A percentile compares a stretch with the other conserved stretches of the same genome.
These are phyloP conservation scores for Cordyceps farinosa DNA, from an alignment of 2,329 filamentous ascomycete species.

Conservation along the genomic window DNA sequence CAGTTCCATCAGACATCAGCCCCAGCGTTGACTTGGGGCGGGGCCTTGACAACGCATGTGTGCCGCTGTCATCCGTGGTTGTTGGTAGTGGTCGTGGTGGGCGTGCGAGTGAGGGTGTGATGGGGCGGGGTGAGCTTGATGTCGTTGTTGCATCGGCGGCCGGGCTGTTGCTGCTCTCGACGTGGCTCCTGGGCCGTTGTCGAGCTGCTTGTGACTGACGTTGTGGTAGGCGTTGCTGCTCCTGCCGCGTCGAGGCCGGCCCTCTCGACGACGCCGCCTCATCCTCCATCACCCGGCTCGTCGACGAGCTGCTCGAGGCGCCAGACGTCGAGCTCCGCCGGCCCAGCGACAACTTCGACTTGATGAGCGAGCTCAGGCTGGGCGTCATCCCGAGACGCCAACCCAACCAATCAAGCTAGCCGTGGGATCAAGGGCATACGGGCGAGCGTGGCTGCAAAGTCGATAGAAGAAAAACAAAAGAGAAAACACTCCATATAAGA, in stretches of 20 bases:
- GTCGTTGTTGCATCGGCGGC: neutral
- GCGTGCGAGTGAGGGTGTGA: neutral
- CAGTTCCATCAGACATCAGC: neutral
- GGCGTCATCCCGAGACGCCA: constrained; percentile 34
- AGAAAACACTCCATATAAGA: neutral
- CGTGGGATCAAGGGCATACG: neutral
- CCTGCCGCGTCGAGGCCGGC: neutral
- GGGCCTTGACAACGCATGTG: neutral
- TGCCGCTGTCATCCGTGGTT: neutral
- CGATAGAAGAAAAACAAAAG: neutral
- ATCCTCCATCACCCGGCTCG: constrained; percentile 15
- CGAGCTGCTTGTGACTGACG: neutral
- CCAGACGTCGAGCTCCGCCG: constrained; percentile 16
- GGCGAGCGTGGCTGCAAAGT: neutral
- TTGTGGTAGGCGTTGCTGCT: neutral
- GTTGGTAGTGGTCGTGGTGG: neutral
- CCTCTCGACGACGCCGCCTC: constrained; percentile 10
- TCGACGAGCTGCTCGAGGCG: constrained; percentile 16
- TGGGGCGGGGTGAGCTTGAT: neutral
- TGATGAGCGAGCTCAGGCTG: constrained; percentile 45
- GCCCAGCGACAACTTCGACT: constrained; percentile 29
- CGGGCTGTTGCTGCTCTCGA: neutral
- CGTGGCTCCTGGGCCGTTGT: neutral
- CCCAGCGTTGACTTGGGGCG: neutral
- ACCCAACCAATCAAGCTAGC: constrained; percentile 12